Evolutionary conservation across 1,139 yeast genomes (phyloP).

Genomic region (Blastobotrys malaysiensis): DNA sequence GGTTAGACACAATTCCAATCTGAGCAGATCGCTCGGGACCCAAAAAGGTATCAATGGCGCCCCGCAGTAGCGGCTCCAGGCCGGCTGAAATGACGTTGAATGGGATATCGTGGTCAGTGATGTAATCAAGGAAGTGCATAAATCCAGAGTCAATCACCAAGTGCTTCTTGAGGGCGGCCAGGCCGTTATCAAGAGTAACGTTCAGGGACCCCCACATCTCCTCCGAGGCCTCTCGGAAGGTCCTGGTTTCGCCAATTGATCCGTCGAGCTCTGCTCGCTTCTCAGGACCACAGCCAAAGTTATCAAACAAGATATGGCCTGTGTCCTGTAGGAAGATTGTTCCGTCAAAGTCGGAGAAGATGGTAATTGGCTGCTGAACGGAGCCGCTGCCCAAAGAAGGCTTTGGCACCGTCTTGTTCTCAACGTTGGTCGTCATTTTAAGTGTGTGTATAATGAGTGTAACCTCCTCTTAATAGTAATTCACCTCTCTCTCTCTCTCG

Average conservation of each 20-base stretch:
- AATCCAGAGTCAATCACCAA: slow-evolving; percentile 59
- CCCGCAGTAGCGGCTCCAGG: slow-evolving; percentile 55
- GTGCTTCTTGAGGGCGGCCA: slow-evolving; percentile 46
- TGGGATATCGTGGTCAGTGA: slow-evolving; percentile 47
- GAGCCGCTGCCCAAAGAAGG: slow-evolving; percentile 3
- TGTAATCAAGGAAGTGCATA: slow-evolving; percentile 49
- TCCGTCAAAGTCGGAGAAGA: slow-evolving; percentile 39
- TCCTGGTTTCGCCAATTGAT: slow-evolving; percentile 34
- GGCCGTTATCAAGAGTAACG: slow-evolving; percentile 47
- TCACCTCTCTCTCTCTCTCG: not conserved
- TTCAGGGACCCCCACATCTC: slow-evolving; percentile 42
- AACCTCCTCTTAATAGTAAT: too few species aligned
- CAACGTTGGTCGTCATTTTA: not conserved
- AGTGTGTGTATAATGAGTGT: not conserved
- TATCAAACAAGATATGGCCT: slow-evolving; percentile 42
- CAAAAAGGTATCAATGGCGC: slow-evolving; percentile 52
- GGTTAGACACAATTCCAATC: slow-evolving; percentile 58
- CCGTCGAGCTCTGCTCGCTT: slow-evolving; percentile 36
- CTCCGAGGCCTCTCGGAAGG: slow-evolving; percentile 41
- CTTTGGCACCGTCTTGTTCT: slow-evolving; percentile 3
- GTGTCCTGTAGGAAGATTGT: slow-evolving; percentile 43
- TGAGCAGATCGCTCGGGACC: slow-evolving; percentile 50
- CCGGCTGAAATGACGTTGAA: slow-evolving; percentile 66
- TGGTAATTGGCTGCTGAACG: slow-evolving; percentile 7
- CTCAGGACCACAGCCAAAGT: slow-evolving; percentile 40